A percentile compares a stretch with the other conserved stretches of the same genome.
These are phyloP conservation scores for Phoenix roebelenii DNA, from an alignment of 176 grass and related monocot species.

Conservation along the genomic window DNA sequence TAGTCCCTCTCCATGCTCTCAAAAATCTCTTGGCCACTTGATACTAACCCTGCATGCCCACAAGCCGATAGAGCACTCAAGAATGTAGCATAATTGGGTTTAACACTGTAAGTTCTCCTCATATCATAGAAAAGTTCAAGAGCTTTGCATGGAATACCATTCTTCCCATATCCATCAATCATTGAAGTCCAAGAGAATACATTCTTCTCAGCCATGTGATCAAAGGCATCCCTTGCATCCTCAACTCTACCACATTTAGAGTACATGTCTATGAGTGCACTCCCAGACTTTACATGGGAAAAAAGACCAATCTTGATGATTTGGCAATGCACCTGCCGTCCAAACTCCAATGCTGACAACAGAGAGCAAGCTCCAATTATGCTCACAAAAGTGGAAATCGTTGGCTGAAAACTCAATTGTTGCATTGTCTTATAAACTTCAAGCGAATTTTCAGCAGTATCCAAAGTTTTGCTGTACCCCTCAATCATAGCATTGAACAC, in stretches of 20 bases:
- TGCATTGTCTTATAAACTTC: conserved; percentile 62
- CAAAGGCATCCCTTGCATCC: conserved; percentile 46
- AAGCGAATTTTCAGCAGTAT: conserved; percentile 35
- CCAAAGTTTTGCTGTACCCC: conserved; percentile 49
- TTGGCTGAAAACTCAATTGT: conserved; percentile 27
- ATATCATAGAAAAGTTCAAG: conserved; percentile 53
- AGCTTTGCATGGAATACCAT: conserved; percentile 48
- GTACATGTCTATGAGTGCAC: conserved; percentile 78
- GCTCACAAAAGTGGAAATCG: conserved; percentile 57
- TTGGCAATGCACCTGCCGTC: conserved; percentile 70
- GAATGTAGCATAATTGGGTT: conserved; percentile 68
- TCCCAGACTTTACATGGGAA: conserved; percentile 44
- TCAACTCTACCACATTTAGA: conserved; percentile 70
- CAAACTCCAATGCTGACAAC: conserved; percentile 42
- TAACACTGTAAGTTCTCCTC: conserved; percentile 11
- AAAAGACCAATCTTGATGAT: conserved; percentile 32
- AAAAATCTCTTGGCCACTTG: conserved; percentile 48
- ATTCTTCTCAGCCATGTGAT: conserved; percentile 41
- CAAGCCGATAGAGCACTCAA: conserved; percentile 64
- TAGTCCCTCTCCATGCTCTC: conserved; percentile 65
- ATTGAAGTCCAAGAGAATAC: conserved; percentile 87
- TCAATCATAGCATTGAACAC: conserved; percentile 73
- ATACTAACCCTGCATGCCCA: conserved; percentile 55
- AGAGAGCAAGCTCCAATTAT: conserved; percentile 69
- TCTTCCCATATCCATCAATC: conserved; percentile 86